Conservation (phyloP, 202 grass and related monocot species). For the Musa balbisiana region DNA sequence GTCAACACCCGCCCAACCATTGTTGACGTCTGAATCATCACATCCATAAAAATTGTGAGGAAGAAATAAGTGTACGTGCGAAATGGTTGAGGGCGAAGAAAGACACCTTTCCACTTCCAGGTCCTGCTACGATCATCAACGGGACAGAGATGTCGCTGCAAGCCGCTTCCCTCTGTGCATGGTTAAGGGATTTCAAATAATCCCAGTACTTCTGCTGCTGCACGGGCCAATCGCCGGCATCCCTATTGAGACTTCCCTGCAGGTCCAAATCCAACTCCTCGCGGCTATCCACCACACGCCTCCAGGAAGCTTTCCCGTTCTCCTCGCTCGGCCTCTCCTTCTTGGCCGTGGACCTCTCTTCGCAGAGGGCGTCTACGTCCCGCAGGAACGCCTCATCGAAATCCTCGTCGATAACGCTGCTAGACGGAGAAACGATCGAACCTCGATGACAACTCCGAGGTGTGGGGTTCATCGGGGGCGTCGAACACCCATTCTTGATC, state of each 20-base stretch:
- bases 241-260: slow-evolving; percentile 13
- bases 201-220: slow-evolving; percentile 61
- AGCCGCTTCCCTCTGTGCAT: slow-evolving; percentile 73
- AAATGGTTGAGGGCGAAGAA: not conserved
- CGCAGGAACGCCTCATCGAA: slow-evolving; percentile 63
- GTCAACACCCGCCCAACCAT: slow-evolving; percentile 90
- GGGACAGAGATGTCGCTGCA: slow-evolving; percentile 68
- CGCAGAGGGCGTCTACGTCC: slow-evolving; percentile 76
- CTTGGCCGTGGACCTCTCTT: slow-evolving; percentile 37
- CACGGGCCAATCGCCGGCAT: slow-evolving; percentile 34
- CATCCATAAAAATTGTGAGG: slow-evolving; percentile 22
- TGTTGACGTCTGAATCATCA: slow-evolving; percentile 61
- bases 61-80: slow-evolving; percentile 13
- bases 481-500: slow-evolving; percentile 12
- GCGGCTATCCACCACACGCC: not conserved
- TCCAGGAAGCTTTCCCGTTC: not conserved
- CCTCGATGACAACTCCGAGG: not conserved
- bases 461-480: not conserved
- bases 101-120: slow-evolving; percentile 86
- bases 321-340: slow-evolving; percentile 29
- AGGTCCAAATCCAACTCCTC: slow-evolving; percentile 2
- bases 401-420: slow-evolving; percentile 31
- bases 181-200: slow-evolving; percentile 66
- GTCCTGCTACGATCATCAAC: slow-evolving; percentile 78
- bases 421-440: not conserved